Percentiles rank a stretch among this genome's conserved stretches.
Conservation (phyloP, 495 filamentous ascomycete genomes). For the Aspergillus nidulans region DNA sequence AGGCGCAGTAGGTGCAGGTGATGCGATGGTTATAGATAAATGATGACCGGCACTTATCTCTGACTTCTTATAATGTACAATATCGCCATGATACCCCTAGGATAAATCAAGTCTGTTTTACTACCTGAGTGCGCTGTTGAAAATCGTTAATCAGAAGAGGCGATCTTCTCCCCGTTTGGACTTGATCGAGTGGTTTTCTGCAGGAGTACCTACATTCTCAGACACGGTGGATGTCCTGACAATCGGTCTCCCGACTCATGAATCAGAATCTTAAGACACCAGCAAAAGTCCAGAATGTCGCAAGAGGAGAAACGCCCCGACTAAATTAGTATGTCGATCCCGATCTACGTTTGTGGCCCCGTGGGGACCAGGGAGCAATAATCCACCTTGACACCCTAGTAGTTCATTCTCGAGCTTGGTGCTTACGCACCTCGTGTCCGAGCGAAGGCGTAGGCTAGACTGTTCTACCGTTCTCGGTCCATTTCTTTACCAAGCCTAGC, state of each 20-base stretch:
- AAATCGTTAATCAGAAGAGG: not conserved
- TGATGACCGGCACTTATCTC: not conserved
- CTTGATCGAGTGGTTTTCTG: not conserved
- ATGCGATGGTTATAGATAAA: conserved; percentile 25
- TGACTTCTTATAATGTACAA: conserved; percentile 11
- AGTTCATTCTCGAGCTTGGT: too few species aligned
- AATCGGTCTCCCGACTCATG: not conserved
- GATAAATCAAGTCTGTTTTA: conserved; percentile 1
- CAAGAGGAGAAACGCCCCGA: not conserved
- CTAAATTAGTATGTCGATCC: not conserved
- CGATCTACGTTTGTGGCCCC: not conserved
- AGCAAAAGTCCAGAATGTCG: too few species aligned
- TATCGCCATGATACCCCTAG: conserved; percentile 13
- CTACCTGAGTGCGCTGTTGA: not conserved
- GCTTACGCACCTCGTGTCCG: too few species aligned
- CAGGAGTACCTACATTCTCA: too few species aligned
- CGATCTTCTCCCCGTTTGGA: too few species aligned
- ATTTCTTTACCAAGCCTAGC: too few species aligned
- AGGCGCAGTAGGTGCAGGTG: conserved; percentile 9
- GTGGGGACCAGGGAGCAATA: not conserved
- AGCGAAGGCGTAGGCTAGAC: too few species aligned
- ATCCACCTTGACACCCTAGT: not conserved
- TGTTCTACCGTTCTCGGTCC: too few species aligned
- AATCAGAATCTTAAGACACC: too few species aligned
- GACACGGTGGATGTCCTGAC: not conserved